Evolutionary conservation across 345 rosid genomes (phyloP).

Genomic region (Populus alba): DNA sequence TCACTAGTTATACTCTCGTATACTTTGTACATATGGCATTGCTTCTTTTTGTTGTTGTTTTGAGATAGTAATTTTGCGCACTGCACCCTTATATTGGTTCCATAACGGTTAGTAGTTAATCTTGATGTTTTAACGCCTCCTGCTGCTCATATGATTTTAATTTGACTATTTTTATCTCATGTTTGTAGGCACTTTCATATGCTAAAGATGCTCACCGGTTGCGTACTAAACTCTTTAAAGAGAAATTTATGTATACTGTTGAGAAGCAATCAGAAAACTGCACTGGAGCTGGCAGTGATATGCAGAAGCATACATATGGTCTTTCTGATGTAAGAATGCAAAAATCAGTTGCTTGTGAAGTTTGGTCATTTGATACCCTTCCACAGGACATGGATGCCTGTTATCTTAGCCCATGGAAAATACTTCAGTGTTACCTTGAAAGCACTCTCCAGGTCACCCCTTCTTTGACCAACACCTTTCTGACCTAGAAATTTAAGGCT

Average conservation of each 20-base stretch:
- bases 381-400: conserved; percentile 42
- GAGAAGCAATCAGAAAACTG: conserved; percentile 49
- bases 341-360: conserved; percentile 46
- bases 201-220: conserved; percentile 76
- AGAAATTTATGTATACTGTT: conserved; percentile 60
- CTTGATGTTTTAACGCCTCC: not conserved
- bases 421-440: conserved; percentile 81
- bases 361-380: conserved; percentile 48
- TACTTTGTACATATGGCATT: no score
- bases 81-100: no score
- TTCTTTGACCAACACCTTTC: not conserved
- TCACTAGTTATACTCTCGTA: no score
- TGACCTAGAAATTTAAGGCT: conserved; percentile 8
- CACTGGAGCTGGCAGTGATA: conserved; percentile 37
- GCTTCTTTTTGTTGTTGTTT: no score
- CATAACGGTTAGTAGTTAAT: not conserved
- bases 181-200: conserved; percentile 65
- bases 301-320: conserved; percentile 38
- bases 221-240: conserved; percentile 68
- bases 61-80: no score
- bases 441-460: conserved; percentile 82
- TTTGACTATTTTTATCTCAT: conserved; percentile 7
- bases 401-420: conserved; percentile 85
- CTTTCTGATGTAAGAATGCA: conserved; percentile 44
- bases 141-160: not conserved